Conservation (phyloP, 2,329 filamentous ascomycete species). For the Fusarium sulawesiense region DNA sequence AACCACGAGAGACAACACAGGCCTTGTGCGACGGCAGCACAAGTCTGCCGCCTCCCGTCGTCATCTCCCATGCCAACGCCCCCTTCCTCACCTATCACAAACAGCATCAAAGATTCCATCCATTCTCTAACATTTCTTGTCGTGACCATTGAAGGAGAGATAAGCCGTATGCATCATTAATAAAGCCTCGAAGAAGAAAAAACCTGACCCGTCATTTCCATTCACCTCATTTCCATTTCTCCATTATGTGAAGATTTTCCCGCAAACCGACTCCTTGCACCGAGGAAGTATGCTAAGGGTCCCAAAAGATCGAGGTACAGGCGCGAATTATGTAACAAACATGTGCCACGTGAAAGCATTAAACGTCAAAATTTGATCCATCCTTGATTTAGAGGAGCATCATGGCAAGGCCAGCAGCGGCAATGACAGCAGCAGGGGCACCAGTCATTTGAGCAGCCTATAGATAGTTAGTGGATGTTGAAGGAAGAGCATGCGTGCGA, state of each 20-base stretch:
- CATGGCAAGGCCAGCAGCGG: slow-evolving; percentile 62
- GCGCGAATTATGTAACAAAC: slow-evolving; percentile 58
- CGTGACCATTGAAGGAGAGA: slow-evolving; percentile 52
- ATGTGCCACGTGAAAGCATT: slow-evolving; percentile 52
- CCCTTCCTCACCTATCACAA: slow-evolving; percentile 22
- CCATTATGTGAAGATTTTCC: slow-evolving; percentile 46
- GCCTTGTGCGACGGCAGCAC: slow-evolving; percentile 15
- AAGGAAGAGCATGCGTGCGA: background rate
- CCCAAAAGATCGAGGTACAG: slow-evolving; percentile 48
- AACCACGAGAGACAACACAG: slow-evolving; percentile 18
- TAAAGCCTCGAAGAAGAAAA: slow-evolving; percentile 46
- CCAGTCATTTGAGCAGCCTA: slow-evolving; percentile 57
- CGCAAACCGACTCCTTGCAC: slow-evolving; percentile 37
- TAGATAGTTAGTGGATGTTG: slow-evolving; percentile 8
- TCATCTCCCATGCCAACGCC: slow-evolving; percentile 26
- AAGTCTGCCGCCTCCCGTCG: slow-evolving; percentile 19
- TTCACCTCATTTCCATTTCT: slow-evolving; percentile 45
- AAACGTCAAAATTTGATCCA: slow-evolving; percentile 34
- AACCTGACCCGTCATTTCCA: slow-evolving; percentile 47
- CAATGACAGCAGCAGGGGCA: slow-evolving; percentile 59
- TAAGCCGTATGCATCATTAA: slow-evolving; percentile 52
- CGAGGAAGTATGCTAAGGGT: slow-evolving; percentile 43
- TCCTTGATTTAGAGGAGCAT: slow-evolving; percentile 58
- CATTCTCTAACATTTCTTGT: slow-evolving; percentile 45
- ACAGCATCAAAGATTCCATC: slow-evolving; percentile 37